Conservation (phyloP, 106 monocot species). For the Dendrobium huoshanense region DNA sequence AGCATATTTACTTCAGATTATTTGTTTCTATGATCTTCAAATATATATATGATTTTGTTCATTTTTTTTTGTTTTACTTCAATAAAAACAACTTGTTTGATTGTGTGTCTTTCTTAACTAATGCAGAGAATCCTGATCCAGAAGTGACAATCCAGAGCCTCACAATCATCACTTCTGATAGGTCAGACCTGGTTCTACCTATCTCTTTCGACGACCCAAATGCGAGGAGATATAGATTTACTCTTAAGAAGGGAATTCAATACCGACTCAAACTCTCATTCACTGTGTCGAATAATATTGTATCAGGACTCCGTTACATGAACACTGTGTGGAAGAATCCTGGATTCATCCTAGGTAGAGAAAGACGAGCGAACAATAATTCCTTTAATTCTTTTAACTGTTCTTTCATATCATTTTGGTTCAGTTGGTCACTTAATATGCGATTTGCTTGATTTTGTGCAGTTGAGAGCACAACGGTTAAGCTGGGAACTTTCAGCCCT, state of each 20-base stretch:
- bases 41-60: too few relatives aligned
- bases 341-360: conserved; percentile 56
- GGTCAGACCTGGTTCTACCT: conserved; percentile 52
- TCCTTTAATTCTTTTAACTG: background rate
- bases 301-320: conserved; percentile 69
- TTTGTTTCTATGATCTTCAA: too few relatives aligned
- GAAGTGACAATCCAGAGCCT: conserved; percentile 66
- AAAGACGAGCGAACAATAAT: background rate
- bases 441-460: background rate
- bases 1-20: too few relatives aligned
- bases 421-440: background rate
- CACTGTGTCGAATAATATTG: conserved; percentile 74
- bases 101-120: background rate
- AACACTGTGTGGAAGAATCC: conserved; percentile 82
- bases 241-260: conserved; percentile 75
- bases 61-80: too few relatives aligned
- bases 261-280: conserved; percentile 69
- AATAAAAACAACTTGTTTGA: too few relatives aligned
- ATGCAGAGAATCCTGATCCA: conserved; percentile 63
- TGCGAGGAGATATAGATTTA: conserved; percentile 53
- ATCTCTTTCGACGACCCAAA: conserved; percentile 52
- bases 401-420: background rate
- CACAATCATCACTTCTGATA: conserved; percentile 49
- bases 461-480: conserved; percentile 57
- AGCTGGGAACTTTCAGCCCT: conserved; percentile 74